phyloP scores from a whole-genome alignment of 148 eudicot genomes.

The Persicaria maculosa region DNA sequence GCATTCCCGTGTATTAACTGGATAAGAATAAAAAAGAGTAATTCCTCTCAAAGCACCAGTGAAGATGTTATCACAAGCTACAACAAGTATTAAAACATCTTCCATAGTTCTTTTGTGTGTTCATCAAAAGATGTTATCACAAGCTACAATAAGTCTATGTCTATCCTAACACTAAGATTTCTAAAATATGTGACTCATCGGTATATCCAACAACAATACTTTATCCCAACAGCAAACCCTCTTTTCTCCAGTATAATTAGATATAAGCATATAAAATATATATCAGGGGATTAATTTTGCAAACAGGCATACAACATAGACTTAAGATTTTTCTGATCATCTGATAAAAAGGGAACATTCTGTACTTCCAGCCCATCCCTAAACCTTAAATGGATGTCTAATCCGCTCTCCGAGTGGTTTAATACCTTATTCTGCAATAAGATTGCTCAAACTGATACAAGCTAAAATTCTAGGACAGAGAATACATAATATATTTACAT shows the following conservation, averaged over 20 bases:
- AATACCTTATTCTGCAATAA: background rate
- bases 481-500: background rate
- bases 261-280: background rate
- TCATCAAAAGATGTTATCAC: slow-evolving; percentile 3
- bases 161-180: background rate
- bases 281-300: background rate
- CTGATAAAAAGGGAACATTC: background rate
- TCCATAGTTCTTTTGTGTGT: background rate
- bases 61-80: too few species aligned
- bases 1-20: too few species aligned
- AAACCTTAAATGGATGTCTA: background rate
- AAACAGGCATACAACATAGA: background rate
- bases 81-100: too few species aligned
- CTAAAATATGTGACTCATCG: background rate
- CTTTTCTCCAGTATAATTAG: background rate
- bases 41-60: too few species aligned
- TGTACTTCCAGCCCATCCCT: background rate
- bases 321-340: background rate
- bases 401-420: background rate
- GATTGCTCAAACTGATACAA: background rate
- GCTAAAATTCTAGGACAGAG: background rate
- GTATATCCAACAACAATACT: too few species aligned
- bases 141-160: background rate
- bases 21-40: too few species aligned
- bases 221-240: background rate